Percentiles rank a stretch among this genome's conserved stretches.
Conservation (phyloP, 371 early-diverging fungal species). For the Rhizopus sp. region DNA sequence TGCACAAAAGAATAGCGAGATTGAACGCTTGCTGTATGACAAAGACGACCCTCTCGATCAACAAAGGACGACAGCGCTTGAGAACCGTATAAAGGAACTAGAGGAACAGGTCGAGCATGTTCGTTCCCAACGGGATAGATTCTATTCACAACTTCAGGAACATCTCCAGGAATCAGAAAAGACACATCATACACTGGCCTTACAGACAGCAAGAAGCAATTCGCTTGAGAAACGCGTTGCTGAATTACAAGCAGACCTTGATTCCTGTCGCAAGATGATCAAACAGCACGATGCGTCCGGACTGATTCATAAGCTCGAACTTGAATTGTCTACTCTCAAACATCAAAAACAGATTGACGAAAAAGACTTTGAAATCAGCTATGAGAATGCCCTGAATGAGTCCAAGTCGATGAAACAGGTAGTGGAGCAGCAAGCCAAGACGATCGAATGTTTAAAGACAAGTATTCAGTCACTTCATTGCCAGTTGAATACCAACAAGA, state of each 20-base stretch:
- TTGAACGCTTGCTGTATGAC: not conserved
- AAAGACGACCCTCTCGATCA: not conserved
- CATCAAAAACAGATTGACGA: conserved; percentile 1
- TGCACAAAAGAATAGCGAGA: not conserved
- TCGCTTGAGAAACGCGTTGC: not conserved
- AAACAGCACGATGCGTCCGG: conserved; percentile 9
- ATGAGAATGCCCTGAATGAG: conserved; percentile 15
- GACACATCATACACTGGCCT: not conserved
- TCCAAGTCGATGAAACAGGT: not conserved
- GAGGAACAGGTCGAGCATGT: conserved; percentile 11
- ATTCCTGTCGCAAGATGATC: not conserved
- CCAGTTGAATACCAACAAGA: not conserved
- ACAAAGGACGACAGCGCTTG: conserved; percentile 8
- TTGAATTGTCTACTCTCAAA: not conserved
- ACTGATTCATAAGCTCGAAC: conserved; percentile 9
- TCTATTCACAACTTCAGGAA: conserved; percentile 8
- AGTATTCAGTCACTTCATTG: not conserved
- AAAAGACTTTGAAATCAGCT: conserved; percentile 13
- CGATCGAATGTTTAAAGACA: not conserved
- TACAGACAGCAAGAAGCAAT: conserved; percentile 6
- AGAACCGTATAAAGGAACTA: conserved; percentile 13
- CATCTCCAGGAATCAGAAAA: conserved; percentile 1
- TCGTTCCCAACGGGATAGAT: conserved; percentile 3
- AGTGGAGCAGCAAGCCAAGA: not conserved
- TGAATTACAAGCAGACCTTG: conserved; percentile 2